phyloP scores from a whole-genome alignment of 306 rosid species.

The Trichosanthes cucumerina region DNA sequence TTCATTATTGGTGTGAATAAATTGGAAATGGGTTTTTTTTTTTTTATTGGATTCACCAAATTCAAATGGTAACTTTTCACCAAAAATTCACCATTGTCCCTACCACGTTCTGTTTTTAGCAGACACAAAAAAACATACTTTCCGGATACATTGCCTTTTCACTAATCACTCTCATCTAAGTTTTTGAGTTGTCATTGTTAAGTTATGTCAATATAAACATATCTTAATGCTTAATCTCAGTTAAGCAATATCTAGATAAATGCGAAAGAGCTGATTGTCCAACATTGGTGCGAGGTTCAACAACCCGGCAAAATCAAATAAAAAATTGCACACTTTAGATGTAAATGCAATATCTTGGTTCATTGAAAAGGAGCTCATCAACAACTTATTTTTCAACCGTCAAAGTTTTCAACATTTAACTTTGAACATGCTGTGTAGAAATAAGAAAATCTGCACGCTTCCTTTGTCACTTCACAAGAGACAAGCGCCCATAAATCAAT shows the following conservation, averaged over 20 bases:
- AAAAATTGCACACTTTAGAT: background rate
- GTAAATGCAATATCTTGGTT: background rate
- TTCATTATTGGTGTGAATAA: background rate
- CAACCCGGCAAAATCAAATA: background rate
- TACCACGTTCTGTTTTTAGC: background rate
- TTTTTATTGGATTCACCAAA: background rate
- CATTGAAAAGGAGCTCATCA: background rate
- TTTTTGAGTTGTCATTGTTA: no score
- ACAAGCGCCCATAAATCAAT: background rate
- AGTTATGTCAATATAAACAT: no score
- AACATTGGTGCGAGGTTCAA: background rate
- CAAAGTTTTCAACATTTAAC: background rate
- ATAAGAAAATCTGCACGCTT: background rate
- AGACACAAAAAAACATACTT: no score
- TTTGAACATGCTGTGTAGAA: background rate
- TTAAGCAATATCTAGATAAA: no score
- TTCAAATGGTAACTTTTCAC: constrained; percentile 4
- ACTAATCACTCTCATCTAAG: background rate
- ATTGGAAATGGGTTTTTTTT: background rate
- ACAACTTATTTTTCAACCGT: background rate
- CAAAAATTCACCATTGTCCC: background rate
- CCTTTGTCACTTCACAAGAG: background rate
- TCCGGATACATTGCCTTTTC: background rate
- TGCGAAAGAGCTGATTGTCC: background rate
- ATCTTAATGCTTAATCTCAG: no score